A percentile compares a stretch with the other conserved stretches of the same genome.
These are phyloP conservation scores for Fusarium setosum DNA, from an alignment of 2,329 filamentous ascomycete genomes.

Conservation along the genomic window DNA sequence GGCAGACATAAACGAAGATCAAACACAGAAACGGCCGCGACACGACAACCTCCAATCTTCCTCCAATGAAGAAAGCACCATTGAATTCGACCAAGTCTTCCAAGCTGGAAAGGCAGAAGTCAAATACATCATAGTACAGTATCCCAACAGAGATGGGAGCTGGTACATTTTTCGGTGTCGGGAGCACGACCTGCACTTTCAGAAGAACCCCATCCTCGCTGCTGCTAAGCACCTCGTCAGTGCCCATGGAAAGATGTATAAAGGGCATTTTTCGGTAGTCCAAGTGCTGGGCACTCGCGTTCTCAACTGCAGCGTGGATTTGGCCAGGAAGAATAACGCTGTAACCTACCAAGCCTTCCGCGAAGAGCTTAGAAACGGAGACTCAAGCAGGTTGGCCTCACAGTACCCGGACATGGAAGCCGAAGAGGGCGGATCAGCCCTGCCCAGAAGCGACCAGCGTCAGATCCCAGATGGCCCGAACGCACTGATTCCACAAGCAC, in stretches of 20 bases:
- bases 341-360: neutral
- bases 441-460: no score
- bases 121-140: neutral
- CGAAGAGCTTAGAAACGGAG: neutral
- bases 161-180: conserved; percentile 28
- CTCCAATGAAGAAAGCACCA: neutral
- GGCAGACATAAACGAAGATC: no score
- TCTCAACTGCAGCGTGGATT: neutral
- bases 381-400: no score
- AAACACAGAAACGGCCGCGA: no score
- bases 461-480: neutral
- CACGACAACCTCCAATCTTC: neutral
- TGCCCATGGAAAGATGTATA: fast-evolving
- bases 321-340: neutral
- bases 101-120: conserved; percentile 5
- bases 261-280: neutral
- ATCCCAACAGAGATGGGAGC: neutral
- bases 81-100: conserved; percentile 14
- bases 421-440: no score
- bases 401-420: neutral
- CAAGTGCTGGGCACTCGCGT: conserved; percentile 10
- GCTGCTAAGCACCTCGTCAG: conserved; percentile 8
- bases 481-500: neutral
- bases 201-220: neutral
- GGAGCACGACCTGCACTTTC: neutral